Conservation (phyloP, 148 eudicot genomes). For the Fallopia convolvulus region DNA sequence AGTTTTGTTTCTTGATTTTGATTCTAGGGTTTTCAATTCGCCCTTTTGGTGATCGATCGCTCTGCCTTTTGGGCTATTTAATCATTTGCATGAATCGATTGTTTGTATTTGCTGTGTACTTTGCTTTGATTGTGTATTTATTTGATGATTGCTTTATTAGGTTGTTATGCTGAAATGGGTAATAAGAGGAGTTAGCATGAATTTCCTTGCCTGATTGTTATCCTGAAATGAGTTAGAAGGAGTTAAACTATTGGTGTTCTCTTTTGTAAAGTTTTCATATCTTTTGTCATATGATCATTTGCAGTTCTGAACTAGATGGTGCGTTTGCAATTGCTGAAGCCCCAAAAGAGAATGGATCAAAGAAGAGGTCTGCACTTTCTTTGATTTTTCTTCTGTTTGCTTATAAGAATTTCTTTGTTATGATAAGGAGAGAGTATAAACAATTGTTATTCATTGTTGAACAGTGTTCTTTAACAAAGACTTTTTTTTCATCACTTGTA, state of each 20-base stretch:
- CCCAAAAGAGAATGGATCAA: slow-evolving; percentile 51
- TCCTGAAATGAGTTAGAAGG: neutral
- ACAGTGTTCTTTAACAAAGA: neutral
- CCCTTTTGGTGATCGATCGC: neutral
- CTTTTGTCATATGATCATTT: neutral
- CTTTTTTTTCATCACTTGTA: slow-evolving; percentile 16
- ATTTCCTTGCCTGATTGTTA: neutral
- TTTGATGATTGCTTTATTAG: neutral
- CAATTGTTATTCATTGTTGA: neutral
- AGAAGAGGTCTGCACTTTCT: slow-evolving; percentile 50
- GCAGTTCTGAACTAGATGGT: slow-evolving; percentile 64
- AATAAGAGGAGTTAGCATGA: neutral
- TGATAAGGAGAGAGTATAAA: neutral
- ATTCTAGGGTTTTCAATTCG: neutral
- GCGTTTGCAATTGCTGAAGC: slow-evolving; percentile 48
- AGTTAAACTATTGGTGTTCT: neutral
- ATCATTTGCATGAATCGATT: neutral
- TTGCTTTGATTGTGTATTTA: neutral
- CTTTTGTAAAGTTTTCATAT: neutral
- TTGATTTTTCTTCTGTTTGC: neutral
- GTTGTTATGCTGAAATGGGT: neutral
- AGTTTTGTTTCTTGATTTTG: neutral
- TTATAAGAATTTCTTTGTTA: neutral
- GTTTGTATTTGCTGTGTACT: neutral
- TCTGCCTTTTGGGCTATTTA: neutral